phyloP scores from a whole-genome alignment of 2,329 filamentous ascomycete species.

The Hymenoscyphus infarciens region DNA sequence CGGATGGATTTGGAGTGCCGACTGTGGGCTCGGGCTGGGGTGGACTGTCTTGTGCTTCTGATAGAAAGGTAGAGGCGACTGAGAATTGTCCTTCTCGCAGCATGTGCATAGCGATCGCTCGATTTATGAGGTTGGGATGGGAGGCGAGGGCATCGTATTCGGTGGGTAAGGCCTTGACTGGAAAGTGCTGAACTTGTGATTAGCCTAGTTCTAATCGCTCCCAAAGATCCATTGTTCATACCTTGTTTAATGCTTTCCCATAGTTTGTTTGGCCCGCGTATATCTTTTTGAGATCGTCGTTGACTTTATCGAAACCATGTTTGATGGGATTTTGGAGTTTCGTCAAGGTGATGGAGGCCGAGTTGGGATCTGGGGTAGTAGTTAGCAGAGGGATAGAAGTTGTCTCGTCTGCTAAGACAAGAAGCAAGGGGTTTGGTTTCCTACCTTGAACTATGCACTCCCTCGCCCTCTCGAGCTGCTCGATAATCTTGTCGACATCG shows the following conservation, averaged over 20 bases:
- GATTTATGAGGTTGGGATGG: constrained; percentile 76
- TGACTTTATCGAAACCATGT: constrained; percentile 73
- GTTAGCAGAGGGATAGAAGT: constrained; percentile 7
- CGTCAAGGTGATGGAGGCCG: constrained; percentile 70
- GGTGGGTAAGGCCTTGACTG: constrained; percentile 62
- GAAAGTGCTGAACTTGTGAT: constrained; percentile 29
- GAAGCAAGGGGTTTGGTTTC: not conserved
- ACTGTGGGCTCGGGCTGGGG: constrained; percentile 37
- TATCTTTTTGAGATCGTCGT: constrained; percentile 76
- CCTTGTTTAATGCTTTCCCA: constrained; percentile 80
- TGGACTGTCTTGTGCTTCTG: constrained; percentile 57
- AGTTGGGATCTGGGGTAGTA: constrained; percentile 56
- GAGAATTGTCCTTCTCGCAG: constrained; percentile 90
- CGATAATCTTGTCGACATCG: constrained; percentile 81
- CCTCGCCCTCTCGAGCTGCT: constrained; percentile 69
- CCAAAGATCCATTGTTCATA: constrained; percentile 35
- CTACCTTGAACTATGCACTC: constrained; percentile 65
- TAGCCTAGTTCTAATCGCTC: constrained; percentile 11
- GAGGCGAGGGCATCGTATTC: constrained; percentile 77
- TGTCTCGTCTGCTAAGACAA: not conserved
- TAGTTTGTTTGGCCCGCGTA: constrained; percentile 80
- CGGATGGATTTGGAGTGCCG: constrained; percentile 34
- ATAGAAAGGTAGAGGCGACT: constrained; percentile 80
- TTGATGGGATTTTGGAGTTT: constrained; percentile 86
- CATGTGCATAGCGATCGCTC: constrained; percentile 94